These are phyloP conservation scores for Pseudogymnoascus sp. DNA, from an alignment of 2,329 filamentous ascomycete genomes.

Conservation along the genomic window DNA sequence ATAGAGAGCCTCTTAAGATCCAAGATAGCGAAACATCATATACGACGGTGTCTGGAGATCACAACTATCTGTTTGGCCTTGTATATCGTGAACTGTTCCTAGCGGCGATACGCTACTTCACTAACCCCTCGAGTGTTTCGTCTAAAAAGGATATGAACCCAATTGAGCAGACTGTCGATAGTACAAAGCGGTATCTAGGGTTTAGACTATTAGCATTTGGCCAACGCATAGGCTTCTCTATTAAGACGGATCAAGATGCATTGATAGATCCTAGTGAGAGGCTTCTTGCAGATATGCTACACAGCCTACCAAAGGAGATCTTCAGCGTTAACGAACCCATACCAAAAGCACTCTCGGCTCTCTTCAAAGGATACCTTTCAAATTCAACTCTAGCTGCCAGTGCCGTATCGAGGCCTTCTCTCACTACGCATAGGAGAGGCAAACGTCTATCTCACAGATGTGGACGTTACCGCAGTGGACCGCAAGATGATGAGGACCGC, in stretches of 20 bases:
- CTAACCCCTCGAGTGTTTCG: neutral
- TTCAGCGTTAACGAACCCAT: neutral
- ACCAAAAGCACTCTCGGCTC: neutral
- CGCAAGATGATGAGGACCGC: constrained; percentile 10
- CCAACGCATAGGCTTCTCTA: neutral
- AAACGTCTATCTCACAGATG: constrained; percentile 11
- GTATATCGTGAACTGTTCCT: neutral
- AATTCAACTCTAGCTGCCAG: neutral
- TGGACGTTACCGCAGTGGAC: constrained; percentile 1
- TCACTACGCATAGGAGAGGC: constrained; percentile 9
- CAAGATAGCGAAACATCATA: neutral
- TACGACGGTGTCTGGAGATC: neutral
- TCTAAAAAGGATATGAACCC: neutral
- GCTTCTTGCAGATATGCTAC: neutral
- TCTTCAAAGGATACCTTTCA: neutral
- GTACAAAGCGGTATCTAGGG: neutral
- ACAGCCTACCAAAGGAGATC: neutral
- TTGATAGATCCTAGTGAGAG: neutral
- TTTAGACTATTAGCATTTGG: neutral
- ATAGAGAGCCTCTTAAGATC: neutral
- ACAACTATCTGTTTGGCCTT: neutral
- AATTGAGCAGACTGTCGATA: neutral
- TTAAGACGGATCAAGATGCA: neutral
- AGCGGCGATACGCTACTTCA: neutral
- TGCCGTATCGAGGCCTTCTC: constrained; percentile 4